Conservation (phyloP, 495 filamentous ascomycete genomes). For the Pseudomonodictys pantanalensis region DNA sequence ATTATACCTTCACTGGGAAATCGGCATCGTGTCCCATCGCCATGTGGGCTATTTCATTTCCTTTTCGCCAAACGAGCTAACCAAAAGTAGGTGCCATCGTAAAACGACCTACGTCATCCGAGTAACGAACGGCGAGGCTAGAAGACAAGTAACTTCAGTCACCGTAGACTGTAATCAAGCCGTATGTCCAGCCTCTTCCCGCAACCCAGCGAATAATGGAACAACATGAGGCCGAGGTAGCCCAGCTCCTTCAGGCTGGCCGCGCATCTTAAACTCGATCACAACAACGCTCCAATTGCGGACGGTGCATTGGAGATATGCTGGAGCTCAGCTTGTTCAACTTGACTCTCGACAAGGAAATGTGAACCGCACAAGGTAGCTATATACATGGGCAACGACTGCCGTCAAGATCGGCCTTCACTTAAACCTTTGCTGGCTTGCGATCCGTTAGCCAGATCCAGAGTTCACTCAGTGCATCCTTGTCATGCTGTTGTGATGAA, state of each 20-base stretch:
- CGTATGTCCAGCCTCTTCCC: background rate
- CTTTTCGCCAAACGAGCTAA: background rate
- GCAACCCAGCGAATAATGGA: background rate
- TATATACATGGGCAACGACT: background rate
- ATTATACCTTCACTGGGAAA: no score
- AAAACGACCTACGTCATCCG: background rate
- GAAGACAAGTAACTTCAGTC: background rate
- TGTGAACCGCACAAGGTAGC: background rate
- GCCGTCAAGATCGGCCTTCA: background rate
- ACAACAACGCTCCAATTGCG: background rate
- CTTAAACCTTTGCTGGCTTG: background rate
- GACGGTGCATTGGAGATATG: background rate
- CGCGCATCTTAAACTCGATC: background rate
- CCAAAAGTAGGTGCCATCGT: background rate
- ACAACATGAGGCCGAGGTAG: background rate
- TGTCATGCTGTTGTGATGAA: slow-evolving; percentile 15
- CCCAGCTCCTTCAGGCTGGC: background rate
- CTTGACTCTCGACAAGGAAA: no score
- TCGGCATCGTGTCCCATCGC: no score
- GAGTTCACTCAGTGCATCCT: slow-evolving; percentile 14
- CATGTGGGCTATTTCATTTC: background rate
- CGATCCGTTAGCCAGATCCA: slow-evolving; percentile 8
- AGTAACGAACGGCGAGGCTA: background rate
- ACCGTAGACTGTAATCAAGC: background rate
- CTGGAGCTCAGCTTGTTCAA: background rate